Conservation (phyloP, 2,329 filamentous ascomycete genomes). For the Pseudogymnoascus pannorum region DNA sequence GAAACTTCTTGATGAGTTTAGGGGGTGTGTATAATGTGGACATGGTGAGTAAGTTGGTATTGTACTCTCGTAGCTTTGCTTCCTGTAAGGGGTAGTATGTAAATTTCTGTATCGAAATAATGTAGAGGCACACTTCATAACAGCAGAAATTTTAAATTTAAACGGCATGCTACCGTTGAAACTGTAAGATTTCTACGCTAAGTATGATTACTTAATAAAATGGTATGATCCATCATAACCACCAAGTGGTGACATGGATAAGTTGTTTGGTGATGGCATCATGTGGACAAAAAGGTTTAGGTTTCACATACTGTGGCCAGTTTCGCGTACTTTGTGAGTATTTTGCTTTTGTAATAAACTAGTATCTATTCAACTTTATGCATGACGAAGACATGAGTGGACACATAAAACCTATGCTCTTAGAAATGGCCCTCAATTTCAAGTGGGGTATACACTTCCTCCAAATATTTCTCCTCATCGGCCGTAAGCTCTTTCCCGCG, state of each 20-base stretch:
- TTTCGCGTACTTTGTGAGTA: neutral
- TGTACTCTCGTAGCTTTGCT: neutral
- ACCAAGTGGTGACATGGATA: neutral
- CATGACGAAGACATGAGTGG: neutral
- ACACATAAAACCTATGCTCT: neutral
- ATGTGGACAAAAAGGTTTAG: neutral
- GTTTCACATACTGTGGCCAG: neutral
- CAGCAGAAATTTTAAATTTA: too few relatives aligned
- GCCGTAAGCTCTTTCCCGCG: conserved; percentile 36
- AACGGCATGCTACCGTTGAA: neutral
- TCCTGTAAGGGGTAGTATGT: neutral
- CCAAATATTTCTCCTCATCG: conserved; percentile 46
- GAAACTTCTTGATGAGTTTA: neutral
- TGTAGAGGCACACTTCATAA: neutral
- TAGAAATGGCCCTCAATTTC: conserved; percentile 27
- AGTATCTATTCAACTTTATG: neutral
- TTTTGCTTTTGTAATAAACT: conserved; percentile 5
- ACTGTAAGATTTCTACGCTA: neutral
- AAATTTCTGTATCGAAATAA: neutral
- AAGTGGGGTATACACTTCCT: conserved; percentile 46
- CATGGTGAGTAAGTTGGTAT: neutral
- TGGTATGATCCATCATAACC: neutral
- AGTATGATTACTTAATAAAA: neutral
- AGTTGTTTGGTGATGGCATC: neutral
- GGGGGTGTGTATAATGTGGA: neutral